Evolutionary conservation across 2,329 filamentous ascomycete species (phyloP).

Genomic region (Fusarium beomiforme): DNA sequence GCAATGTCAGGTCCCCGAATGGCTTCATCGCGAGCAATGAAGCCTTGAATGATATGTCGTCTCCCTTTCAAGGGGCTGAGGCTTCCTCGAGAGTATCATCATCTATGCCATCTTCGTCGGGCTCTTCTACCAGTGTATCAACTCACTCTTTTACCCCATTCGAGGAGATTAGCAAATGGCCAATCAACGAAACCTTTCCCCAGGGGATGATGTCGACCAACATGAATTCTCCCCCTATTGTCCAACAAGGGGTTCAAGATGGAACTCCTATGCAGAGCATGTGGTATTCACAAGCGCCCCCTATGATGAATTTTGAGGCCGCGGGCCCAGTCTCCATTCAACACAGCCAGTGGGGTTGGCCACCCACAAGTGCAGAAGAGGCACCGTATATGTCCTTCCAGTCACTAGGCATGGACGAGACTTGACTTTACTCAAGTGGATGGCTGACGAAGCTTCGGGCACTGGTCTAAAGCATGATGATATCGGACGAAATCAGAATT

Average conservation of each 20-base stretch:
- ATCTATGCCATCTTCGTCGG: conserved; percentile 38
- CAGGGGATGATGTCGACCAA: conserved; percentile 33
- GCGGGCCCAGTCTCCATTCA: conserved; percentile 35
- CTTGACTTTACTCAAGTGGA: not conserved
- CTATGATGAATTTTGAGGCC: conserved; percentile 46
- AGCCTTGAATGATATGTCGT: conserved; percentile 8
- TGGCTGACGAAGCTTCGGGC: not conserved
- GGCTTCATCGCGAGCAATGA: conserved; percentile 14
- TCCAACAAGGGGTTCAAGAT: conserved; percentile 39
- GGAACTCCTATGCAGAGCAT: conserved; percentile 39
- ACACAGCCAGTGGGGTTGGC: conserved; percentile 44
- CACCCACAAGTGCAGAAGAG: conserved; percentile 34
- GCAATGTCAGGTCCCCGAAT: conserved; percentile 5
- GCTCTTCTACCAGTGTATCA: conserved; percentile 34
- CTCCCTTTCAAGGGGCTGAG: conserved; percentile 27
- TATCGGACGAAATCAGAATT: not conserved
- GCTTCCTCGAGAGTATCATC: conserved; percentile 35
- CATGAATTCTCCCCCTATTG: conserved; percentile 18
- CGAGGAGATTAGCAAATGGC: conserved; percentile 42
- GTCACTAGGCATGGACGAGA: conserved; percentile 33
- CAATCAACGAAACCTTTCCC: conserved; percentile 36
- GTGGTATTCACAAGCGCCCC: conserved; percentile 46
- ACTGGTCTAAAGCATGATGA: not conserved
- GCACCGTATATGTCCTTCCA: conserved; percentile 28
- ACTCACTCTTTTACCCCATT: conserved; percentile 38